Evolutionary conservation across 805 yeast species (phyloP), one percentile per base, ranked within the genome.

Genomic region (Brettanomyces custersianus): DNA sequence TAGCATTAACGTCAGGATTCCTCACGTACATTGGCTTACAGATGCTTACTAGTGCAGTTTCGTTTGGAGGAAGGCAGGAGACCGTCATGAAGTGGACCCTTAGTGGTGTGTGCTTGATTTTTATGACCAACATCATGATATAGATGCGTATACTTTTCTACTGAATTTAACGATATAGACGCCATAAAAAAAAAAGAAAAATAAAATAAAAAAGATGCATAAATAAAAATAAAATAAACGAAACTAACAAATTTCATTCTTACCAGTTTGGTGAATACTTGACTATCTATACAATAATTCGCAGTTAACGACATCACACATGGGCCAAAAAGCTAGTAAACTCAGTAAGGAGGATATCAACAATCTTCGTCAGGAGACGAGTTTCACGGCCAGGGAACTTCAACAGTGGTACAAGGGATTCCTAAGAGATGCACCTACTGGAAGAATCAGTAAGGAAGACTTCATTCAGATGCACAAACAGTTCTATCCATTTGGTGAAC

Each of bases 331-430:
- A 22, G 90, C 94, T 7, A 86, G 96, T 18, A 92, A 88, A 54
- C 63, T 92, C 33, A 81, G 94, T 13, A 86, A 81, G 49, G 97
- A 92, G 47, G 97, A 92, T 49, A 70, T 92, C 33, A 72, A 82
- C 36, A 77, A 80, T 37, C 72, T 92, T 40, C 82, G 81, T 54
- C 79, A 76, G 52, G 80, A 87, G 18, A 92, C 99, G 0, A 81
- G 86, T 50, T 92, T 92, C 53, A 95, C 90, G 52, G 77, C 88
- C 36, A 70, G 95, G 44, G 98, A 92, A 55, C 71, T 92, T 30
- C 97, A 92, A 58, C 98, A 90, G 54, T 92, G 99, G 99, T 90
- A 90, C 55, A 90, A 90, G 55, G 97, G 97, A 3, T 92, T 92
- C 49, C 65, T 81, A 29, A 71, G 96, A 52, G 98, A 92, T 57